Base-by-base conservation (phyloP, 2,329 filamentous ascomycete genomes). In the Hyphodiscus sp. region DNA sequence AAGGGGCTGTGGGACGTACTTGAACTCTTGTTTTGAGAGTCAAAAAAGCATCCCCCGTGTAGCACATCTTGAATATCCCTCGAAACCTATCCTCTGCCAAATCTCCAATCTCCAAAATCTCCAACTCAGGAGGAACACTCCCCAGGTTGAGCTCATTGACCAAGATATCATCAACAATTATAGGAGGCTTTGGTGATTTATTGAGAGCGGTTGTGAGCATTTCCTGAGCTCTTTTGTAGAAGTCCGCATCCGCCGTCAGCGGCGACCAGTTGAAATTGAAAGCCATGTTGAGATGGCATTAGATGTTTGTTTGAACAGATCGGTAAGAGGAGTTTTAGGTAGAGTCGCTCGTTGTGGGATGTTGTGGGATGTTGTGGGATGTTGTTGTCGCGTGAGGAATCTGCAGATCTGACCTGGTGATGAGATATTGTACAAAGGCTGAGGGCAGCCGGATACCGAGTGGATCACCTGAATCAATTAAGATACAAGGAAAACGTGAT, bases 191-290 rank as follows among this genome's bases (percentile, higher is more conserved):
- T 41, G 92, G 91, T 51, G 89, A 94, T 74, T 97, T 97, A 80
- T 99, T 99, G 67, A 99, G 79, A 38, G 94, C 94, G 54, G 89
- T 86, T 23, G 94, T 99, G 65, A 99, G 81, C 71, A 97, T 87
- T 70, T 97, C 91, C 71, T 91, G 88, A 49, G 94, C 92, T 64
- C 91, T 87, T 69, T 87, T 83, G 74, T 92, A 92, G 73, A 94
- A 94, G 64, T 85, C 82, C 67, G 89, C 92, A 76, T 97, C 94
- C 68, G 92, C 92, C 75, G 95, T 94, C 62, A 99, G 81, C 69
- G 94, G 94, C 81, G 91, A 96, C 94, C 94, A 99, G 89, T 97
- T 97, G 88, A 99, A 99, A 79, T 97, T 97, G 87, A 99, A 99
- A 64, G 94, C 94, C 94, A 99, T 99, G 47, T 59, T 62, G 61